Conservation (phyloP, 2,329 filamentous ascomycete genomes). For the Neoascochyta sp. region DNA sequence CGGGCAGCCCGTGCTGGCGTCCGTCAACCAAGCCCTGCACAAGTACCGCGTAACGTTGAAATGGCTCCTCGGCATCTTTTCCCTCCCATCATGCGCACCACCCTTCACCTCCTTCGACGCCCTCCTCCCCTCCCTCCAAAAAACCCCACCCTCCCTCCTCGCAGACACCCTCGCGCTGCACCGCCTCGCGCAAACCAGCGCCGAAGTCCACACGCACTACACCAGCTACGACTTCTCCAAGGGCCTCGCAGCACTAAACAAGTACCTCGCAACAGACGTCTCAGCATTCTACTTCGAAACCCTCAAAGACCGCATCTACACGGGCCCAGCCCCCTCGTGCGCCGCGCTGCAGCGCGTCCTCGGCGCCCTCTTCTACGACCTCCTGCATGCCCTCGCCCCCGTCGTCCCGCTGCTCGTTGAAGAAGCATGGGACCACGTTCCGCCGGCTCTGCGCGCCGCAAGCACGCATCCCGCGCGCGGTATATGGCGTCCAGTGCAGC, state of each 20-base stretch:
- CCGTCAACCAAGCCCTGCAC: conserved; percentile 70
- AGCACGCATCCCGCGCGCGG: conserved; percentile 26
- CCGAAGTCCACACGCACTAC: conserved; percentile 62
- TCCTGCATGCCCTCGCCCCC: conserved; percentile 75
- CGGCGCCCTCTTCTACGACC: conserved; percentile 62
- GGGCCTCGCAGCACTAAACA: conserved; percentile 68
- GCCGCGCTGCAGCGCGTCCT: conserved; percentile 55
- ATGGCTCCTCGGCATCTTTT: conserved; percentile 72
- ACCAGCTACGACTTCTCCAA: conserved; percentile 77
- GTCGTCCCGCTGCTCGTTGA: conserved; percentile 80
- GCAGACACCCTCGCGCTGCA: conserved; percentile 65
- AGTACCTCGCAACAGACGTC: conserved; percentile 76
- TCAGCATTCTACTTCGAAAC: conserved; percentile 94
- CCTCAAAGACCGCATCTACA: conserved; percentile 88
- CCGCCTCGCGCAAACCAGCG: conserved; percentile 65
- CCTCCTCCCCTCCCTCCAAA: conserved; percentile 10
- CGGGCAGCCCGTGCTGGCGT: conserved; percentile 70
- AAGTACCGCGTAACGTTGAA: conserved; percentile 90
- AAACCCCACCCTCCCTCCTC: conserved; percentile 13
- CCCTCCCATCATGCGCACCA: conserved; percentile 40
- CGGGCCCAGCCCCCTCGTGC: conserved; percentile 65
- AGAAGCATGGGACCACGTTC: conserved; percentile 79
- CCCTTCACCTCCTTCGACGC: conserved; percentile 22
- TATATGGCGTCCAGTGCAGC: conserved; percentile 21
- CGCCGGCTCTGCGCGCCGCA: conserved; percentile 55